Base-by-base conservation (phyloP, 2,329 filamentous ascomycete genomes). In the Lachnellula cervina region DNA sequence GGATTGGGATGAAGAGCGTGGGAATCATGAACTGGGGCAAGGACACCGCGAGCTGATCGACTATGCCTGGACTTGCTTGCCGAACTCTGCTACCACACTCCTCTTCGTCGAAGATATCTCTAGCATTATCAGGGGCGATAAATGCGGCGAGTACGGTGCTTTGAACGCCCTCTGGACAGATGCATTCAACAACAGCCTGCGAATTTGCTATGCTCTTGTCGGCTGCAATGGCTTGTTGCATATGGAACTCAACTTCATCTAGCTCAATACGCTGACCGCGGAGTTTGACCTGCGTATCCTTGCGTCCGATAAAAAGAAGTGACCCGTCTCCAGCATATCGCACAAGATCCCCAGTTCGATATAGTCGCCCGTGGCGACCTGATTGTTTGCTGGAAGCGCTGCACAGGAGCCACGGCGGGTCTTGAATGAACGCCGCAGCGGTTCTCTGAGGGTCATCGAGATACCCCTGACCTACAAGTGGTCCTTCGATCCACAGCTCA, bases 261-360 rank as follows among this genome's bases (percentile, higher is more conserved):
- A 43, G 40, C 7, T 43, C 40, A n/a, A 43, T n/a, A 8, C 40
- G 13, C 40, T 43, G 40, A 17, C 40, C 40, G 8, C 40, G 13
- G 9, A 43, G 13, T 17, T 43, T 43, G 3, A 43, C 40, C 17
- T 43, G 40, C 17, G 40, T 17, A n/a, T 43, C 40, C 17, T 25
- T 43, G 17, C 40, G 40, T 8, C 40, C 40, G 17, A 19, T 9
- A 5, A 43, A 43, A n/a, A 43, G 44, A 35, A 23, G 11, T 11
- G 48, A 28, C 8, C 56, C 52, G 46, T 83, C 76, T 0, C 70
- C 65, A 40, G 80, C 74, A 53, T 83, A 81, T n/a, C 72, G 73
- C 0, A 79, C 82, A 0, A 84, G 69, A 58, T 86, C 82, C 0
- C 82, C 82, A 0, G 82, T 84, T 62, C 80, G 80, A 65, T 84